phyloP scores from a whole-genome alignment of 169 alveolate genomes.

The Plasmodium malariae region DNA sequence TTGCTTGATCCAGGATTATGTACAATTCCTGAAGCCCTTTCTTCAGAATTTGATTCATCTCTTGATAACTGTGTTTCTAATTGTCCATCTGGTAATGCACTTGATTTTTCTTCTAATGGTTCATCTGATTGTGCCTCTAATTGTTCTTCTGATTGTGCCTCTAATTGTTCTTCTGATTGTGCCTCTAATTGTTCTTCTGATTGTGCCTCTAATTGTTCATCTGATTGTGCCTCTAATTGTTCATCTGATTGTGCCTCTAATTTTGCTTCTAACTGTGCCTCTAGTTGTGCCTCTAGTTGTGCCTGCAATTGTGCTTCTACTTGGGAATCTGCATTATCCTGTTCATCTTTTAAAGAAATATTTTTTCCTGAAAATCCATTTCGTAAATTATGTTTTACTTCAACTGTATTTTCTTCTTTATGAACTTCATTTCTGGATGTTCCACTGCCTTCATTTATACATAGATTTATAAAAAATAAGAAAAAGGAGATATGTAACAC shows the following conservation, averaged over 20 bases:
- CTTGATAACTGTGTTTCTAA: too few relatives aligned
- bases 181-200: not conserved
- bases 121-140: too few relatives aligned
- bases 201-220: not conserved
- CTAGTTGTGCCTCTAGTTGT: too few relatives aligned
- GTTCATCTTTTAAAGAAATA: constrained; percentile 1
- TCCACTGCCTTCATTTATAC: not conserved
- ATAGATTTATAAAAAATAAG: not conserved
- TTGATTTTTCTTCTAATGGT: too few relatives aligned
- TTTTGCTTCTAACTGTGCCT: not conserved
- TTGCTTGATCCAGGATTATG: not conserved
- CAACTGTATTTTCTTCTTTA: not conserved
- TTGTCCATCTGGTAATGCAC: too few relatives aligned
- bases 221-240: not conserved
- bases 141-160: not conserved
- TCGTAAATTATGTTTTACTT: not conserved
- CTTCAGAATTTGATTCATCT: not conserved
- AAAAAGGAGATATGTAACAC: not conserved
- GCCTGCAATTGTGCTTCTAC: not conserved
- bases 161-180: not conserved
- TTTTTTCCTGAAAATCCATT: not conserved
- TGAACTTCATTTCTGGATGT: not conserved
- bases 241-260: too few relatives aligned
- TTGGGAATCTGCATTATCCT: not conserved
- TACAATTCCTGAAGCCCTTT: not conserved